phyloP scores from a whole-genome alignment of 2,329 filamentous ascomycete genomes.

The Diaporthe aspalathi region DNA sequence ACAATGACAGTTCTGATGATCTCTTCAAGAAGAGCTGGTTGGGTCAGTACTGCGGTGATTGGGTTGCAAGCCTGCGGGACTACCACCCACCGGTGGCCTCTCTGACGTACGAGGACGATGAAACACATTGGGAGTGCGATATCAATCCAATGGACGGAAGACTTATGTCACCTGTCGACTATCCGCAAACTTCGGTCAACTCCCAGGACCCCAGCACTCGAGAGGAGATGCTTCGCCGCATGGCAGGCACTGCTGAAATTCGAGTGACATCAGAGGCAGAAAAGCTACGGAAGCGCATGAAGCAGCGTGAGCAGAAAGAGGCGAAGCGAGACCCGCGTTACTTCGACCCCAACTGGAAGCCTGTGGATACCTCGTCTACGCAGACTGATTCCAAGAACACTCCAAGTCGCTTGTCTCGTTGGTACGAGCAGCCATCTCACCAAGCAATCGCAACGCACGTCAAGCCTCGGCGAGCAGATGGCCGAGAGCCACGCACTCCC shows the following conservation, averaged over 20 bases:
- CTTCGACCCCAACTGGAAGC: neutral
- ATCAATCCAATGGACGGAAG: constrained; percentile 32
- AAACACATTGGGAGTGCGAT: constrained; percentile 35
- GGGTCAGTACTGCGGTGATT: constrained; percentile 13
- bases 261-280: constrained; percentile 3
- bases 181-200: constrained; percentile 31
- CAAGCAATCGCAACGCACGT: neutral
- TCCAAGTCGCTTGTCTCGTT: no score
- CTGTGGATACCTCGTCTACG: neutral
- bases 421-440: neutral
- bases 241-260: constrained; percentile 12
- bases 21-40: constrained; percentile 12
- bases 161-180: constrained; percentile 35
- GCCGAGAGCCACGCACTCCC: neutral
- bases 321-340: neutral
- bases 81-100: neutral
- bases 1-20: neutral
- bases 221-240: constrained; percentile 4
- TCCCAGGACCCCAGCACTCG: neutral
- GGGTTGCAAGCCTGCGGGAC: constrained; percentile 1
- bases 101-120: neutral
- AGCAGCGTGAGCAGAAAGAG: neutral
- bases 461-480: neutral
- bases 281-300: constrained; percentile 27
- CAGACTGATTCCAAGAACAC: neutral